Evolutionary conservation across 495 filamentous ascomycete genomes (phyloP).

Genomic region (Talaromyces adpressus): DNA sequence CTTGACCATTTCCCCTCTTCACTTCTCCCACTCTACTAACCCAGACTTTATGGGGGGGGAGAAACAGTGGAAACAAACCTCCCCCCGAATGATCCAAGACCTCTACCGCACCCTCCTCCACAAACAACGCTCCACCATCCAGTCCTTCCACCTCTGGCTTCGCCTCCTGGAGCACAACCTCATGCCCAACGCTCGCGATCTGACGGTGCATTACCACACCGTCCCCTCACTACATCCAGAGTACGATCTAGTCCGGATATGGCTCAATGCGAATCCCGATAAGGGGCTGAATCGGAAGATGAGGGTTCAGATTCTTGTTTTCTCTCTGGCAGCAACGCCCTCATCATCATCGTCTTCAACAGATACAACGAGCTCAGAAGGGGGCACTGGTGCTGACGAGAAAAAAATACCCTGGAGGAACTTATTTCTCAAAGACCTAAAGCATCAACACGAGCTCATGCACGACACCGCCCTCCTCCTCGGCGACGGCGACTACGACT

Average conservation of each 20-base stretch:
- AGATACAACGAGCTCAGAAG: too few relatives aligned
- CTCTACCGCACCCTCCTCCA: not conserved
- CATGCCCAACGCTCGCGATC: conserved; percentile 2
- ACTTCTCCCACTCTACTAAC: not conserved
- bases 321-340: not conserved
- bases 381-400: not conserved
- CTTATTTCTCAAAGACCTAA: not conserved
- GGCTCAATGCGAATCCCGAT: not conserved
- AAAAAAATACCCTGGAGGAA: not conserved
- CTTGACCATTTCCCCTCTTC: not conserved
- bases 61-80: not conserved
- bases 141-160: conserved; percentile 1
- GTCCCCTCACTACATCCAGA: not conserved
- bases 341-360: not conserved
- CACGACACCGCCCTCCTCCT: not conserved
- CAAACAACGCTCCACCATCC: not conserved
- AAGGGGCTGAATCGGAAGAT: not conserved
- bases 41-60: too few relatives aligned
- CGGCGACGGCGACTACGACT: conserved; percentile 4
- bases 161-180: not conserved
- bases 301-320: conserved; percentile 1
- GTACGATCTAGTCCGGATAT: not conserved
- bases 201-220: not conserved
- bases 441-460: not conserved
- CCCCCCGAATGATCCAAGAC: not conserved